phyloP scores from a whole-genome alignment of 441 rosid species.

The Adansonia madagascariensis region DNA sequence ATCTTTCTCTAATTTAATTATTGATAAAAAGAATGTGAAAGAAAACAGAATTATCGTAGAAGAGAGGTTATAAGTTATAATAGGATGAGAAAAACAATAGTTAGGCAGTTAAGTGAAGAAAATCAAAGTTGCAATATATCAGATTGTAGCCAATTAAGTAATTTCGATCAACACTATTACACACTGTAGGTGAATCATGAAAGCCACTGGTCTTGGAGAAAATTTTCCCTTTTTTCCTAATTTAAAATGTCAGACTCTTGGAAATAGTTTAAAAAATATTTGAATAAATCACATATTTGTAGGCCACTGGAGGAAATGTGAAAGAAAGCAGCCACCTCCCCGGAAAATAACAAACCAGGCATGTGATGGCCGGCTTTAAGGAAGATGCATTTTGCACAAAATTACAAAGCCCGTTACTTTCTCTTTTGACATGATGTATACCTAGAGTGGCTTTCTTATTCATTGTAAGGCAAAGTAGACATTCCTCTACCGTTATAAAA shows the following conservation, averaged over 20 bases:
- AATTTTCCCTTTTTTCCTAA: not conserved
- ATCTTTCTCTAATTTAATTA: too few species aligned
- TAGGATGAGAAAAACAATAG: too few species aligned
- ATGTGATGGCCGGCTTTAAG: constrained; percentile 2
- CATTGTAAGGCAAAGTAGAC: constrained; percentile 1
- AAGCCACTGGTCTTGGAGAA: not conserved
- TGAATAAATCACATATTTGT: not conserved
- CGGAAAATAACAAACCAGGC: not conserved
- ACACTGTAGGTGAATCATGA: not conserved
- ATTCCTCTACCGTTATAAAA: not conserved
- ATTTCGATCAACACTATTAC: too few species aligned
- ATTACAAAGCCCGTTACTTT: not conserved
- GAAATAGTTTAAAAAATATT: not conserved
- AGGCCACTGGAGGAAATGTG: not conserved
- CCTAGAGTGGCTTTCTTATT: not conserved
- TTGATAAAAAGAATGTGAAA: too few species aligned
- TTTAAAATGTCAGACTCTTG: too few species aligned
- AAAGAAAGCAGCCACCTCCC: not conserved
- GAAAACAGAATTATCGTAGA: too few species aligned
- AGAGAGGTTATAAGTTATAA: too few species aligned
- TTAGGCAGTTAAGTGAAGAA: not conserved
- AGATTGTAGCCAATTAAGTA: not conserved
- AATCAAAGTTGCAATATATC: not conserved
- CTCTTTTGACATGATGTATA: not conserved
- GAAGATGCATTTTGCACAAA: constrained; percentile 14